phyloP scores from a whole-genome alignment of 495 filamentous ascomycete genomes.

The Neurospora cerealis region DNA sequence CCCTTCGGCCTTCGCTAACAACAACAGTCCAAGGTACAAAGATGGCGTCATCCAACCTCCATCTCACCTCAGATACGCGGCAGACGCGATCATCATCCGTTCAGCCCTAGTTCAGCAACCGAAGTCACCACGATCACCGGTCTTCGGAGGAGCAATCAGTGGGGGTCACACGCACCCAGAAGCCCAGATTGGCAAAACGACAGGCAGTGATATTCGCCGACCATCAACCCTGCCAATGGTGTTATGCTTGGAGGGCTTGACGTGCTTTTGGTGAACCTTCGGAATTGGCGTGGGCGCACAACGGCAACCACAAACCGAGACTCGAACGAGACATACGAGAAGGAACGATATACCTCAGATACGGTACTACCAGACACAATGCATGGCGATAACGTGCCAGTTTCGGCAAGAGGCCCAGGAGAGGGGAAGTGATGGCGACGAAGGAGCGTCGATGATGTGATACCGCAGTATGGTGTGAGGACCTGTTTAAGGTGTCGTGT shows the following conservation, averaged over 20 bases:
- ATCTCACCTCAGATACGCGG: background rate
- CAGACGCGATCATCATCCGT: background rate
- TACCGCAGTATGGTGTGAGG: background rate
- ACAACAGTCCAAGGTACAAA: background rate
- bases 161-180: background rate
- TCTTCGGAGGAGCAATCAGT: background rate
- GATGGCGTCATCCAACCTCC: background rate
- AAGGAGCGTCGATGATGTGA: background rate
- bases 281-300: background rate
- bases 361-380: background rate
- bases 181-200: background rate
- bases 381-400: background rate
- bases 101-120: background rate
- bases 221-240: conserved; percentile 5
- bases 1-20: background rate
- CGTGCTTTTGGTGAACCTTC: background rate
- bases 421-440: background rate
- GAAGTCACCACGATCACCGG: background rate
- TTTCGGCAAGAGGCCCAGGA: background rate
- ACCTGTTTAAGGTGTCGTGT: background rate
- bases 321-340: background rate
- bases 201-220: background rate
- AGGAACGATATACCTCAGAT: background rate
- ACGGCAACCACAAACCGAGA: background rate
- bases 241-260: conserved; percentile 1